A percentile compares a stretch with the other conserved stretches of the same genome.
Evolutionary conservation across 495 filamentous ascomycete genomes (phyloP).

Genomic region (Xylaria scruposa): DNA sequence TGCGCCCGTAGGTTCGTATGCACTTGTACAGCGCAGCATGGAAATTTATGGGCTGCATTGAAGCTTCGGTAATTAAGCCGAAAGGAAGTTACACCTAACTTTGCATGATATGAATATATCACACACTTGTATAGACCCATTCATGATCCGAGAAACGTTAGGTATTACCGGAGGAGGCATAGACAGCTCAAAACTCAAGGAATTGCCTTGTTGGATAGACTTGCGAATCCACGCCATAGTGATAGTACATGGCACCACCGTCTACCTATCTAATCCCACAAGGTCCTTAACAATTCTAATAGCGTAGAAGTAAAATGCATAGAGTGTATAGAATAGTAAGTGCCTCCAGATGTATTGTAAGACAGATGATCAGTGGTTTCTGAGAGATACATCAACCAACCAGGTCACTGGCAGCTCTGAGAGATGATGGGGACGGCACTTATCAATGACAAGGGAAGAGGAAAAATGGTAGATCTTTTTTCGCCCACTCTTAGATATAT

Average conservation of each 20-base stretch:
- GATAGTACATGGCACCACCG: background rate
- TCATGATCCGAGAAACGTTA: background rate
- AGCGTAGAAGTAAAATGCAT: background rate
- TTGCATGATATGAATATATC: too few relatives aligned
- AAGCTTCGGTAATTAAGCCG: too few relatives aligned
- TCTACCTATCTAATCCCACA: background rate
- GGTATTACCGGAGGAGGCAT: background rate
- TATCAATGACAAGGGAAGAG: background rate
- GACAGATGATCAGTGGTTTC: background rate
- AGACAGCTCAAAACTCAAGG: background rate
- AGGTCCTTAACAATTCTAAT: too few relatives aligned
- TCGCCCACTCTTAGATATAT: background rate
- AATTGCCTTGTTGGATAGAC: background rate
- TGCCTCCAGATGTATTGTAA: background rate
- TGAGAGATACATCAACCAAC: background rate
- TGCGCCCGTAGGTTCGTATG: background rate
- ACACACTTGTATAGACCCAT: too few relatives aligned
- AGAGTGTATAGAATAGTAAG: background rate
- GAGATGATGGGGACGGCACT: background rate
- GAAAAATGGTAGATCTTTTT: background rate
- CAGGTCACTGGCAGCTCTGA: background rate
- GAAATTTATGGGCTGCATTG: too few relatives aligned
- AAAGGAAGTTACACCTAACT: too few relatives aligned
- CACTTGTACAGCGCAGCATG: too few relatives aligned
- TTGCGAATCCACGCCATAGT: background rate